phyloP scores from a whole-genome alignment of 2,329 filamentous ascomycete genomes.

The Calonectria ilicicola region DNA sequence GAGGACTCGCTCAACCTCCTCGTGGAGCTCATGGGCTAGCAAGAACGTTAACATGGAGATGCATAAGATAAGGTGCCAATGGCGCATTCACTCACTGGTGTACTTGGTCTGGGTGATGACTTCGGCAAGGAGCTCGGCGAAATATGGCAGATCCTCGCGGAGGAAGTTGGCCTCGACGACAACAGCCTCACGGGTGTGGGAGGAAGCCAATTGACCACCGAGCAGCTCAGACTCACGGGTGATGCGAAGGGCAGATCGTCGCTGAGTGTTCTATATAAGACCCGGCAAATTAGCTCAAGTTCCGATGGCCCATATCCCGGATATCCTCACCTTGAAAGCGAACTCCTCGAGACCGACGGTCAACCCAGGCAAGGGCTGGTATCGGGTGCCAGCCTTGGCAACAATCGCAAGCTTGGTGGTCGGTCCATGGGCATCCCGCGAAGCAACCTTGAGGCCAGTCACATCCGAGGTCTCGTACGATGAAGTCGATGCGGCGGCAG shows the following conservation, averaged over 20 bases:
- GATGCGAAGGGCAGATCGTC: conserved; percentile 91
- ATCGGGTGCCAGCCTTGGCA: conserved; percentile 93
- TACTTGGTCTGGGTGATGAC: conserved; percentile 91
- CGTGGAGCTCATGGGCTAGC: conserved; percentile 87
- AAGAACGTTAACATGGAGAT: conserved; percentile 26
- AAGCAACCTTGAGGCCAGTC: conserved; percentile 91
- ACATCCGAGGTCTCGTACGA: conserved; percentile 90
- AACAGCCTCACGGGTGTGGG: conserved; percentile 93
- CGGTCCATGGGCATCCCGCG: conserved; percentile 87
- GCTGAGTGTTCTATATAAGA: conserved; percentile 78
- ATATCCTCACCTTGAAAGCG: conserved; percentile 85
- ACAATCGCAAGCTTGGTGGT: conserved; percentile 93
- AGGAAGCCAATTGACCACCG: conserved; percentile 87
- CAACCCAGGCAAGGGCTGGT: conserved; percentile 89
- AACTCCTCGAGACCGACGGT: conserved; percentile 93
- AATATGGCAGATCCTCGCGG: conserved; percentile 95
- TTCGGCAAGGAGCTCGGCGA: conserved; percentile 94
- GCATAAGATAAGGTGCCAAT: background rate
- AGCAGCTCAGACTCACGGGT: conserved; percentile 95
- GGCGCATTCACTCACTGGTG: conserved; percentile 66
- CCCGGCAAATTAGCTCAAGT: conserved; percentile 60
- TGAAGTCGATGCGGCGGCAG: conserved; percentile 75
- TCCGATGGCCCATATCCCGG: conserved; percentile 21
- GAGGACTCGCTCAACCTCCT: conserved; percentile 85
- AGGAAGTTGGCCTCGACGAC: conserved; percentile 96